These are phyloP conservation scores for Phytophthora podocarpi DNA, from an alignment of 352 stramenopile species.

Conservation along the genomic window DNA sequence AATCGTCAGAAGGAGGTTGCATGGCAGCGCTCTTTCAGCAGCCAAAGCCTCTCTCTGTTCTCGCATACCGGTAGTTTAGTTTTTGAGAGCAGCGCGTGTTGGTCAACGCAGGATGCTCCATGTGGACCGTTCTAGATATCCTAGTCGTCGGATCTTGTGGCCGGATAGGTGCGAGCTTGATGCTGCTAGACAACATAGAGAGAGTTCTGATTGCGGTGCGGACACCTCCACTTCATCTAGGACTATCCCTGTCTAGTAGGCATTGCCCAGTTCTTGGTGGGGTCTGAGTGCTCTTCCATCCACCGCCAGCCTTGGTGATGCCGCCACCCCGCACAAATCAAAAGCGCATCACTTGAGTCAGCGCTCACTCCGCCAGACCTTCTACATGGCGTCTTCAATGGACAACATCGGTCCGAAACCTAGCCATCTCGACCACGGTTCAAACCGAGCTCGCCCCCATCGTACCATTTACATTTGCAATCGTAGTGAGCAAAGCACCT, in stretches of 20 bases:
- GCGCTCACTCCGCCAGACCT: neutral
- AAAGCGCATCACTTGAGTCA: slow-evolving; percentile 17
- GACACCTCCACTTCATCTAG: slow-evolving; percentile 1
- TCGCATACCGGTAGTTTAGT: too few species aligned
- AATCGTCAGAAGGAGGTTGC: neutral
- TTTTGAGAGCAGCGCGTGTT: too few species aligned
- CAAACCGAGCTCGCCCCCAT: neutral
- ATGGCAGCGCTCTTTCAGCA: too few species aligned
- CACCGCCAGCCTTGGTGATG: neutral
- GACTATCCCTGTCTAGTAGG: too few species aligned
- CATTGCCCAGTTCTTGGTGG: too few species aligned
- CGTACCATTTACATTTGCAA: slow-evolving; percentile 19
- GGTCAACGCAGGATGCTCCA: neutral
- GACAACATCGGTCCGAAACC: too few species aligned
- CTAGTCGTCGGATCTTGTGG: slow-evolving; percentile 6
- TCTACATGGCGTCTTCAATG: neutral
- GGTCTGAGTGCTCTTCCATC: slow-evolving; percentile 1
- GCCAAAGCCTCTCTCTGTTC: too few species aligned
- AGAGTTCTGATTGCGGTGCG: neutral
- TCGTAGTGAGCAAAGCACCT: neutral
- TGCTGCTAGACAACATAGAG: slow-evolving; percentile 9
- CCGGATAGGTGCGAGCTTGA: slow-evolving; percentile 8
- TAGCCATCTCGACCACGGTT: neutral
- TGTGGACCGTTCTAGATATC: slow-evolving; percentile 1
- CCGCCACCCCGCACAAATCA: slow-evolving; percentile 4